Base-by-base conservation (phyloP, 768 basidiomycete genomes). In the Rubroboletus pulcherrimus region DNA sequence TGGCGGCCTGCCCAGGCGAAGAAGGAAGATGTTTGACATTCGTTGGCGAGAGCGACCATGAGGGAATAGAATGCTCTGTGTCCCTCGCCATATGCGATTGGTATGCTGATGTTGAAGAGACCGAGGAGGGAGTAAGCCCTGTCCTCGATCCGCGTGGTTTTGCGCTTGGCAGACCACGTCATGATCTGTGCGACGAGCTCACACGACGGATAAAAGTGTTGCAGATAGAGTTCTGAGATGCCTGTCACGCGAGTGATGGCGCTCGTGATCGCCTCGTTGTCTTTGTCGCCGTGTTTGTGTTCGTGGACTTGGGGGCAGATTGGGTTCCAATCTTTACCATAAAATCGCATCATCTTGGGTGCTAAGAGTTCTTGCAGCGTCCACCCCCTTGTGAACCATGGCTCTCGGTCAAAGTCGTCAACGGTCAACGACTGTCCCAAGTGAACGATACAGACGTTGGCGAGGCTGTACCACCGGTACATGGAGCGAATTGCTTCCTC, bases 401-500 rank as follows among this genome's bases (percentile, higher is more conserved):
- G 51, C 0, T 62, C 58, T 9, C 24, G 21, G 0, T 39, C 53
- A 47, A 61, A 61, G 49, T 64, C 52, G 19, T 55, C 63, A 41
- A 64, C 40, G 14, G 53, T 42, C 26, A n/a, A 17, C 1, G 63
- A 61, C 7, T 39, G 37, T 17, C 53, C 53, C 34, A 61, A 14
- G 42, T 64, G 50, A 2, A 64, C 58, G 48, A 64, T 64, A 4
- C 54, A 61, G 47, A 61, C 33, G 15, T 61, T n/a, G 26, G 62
- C 62, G 4, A 60, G 43, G 31, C 49, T 63, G 35, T 63, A 62
- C 58, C 63, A 56, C 14, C 33, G 53, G 26, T 52, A 61, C 45
- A 62, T 64, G 49, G 58, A 60, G 3, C 51, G 59, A 19, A 54
- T 51, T 6, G 58, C 52, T 29, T 60, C 59, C 8, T 51, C 58